phyloP scores from a whole-genome alignment of 441 rosid genomes.

The Mallotus japonicus region DNA sequence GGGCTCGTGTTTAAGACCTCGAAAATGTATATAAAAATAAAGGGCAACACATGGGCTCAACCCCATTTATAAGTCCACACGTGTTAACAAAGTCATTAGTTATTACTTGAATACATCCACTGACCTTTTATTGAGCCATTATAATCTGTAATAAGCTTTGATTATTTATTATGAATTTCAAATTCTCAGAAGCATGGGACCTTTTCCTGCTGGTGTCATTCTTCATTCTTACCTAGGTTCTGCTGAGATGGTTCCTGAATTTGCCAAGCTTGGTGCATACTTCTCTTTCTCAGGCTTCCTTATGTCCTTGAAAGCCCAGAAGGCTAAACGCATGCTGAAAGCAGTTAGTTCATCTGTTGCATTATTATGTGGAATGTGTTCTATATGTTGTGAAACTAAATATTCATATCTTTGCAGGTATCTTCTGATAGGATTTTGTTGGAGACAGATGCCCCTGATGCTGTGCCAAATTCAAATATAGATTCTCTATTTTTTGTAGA shows the following conservation, averaged over 20 bases:
- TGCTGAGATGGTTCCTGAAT: constrained; percentile 86
- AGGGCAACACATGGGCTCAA: too few species aligned
- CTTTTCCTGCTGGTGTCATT: constrained; percentile 80
- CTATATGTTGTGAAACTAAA: background rate
- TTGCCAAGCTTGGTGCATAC: constrained; percentile 77
- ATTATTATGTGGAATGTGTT: constrained; percentile 1
- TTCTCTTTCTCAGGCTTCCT: constrained; percentile 87
- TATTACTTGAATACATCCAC: background rate
- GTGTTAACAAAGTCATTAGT: too few species aligned
- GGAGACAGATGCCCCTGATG: constrained; percentile 97
- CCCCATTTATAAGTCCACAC: too few species aligned
- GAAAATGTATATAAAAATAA: too few species aligned
- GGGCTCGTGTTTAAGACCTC: too few species aligned
- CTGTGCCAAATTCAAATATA: constrained; percentile 52
- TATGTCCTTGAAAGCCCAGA: constrained; percentile 63
- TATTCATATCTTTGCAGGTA: constrained; percentile 41
- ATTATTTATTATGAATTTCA: constrained; percentile 13
- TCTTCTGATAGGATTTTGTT: constrained; percentile 71
- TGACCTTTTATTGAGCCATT: constrained; percentile 7
- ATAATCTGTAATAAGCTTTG: constrained; percentile 5
- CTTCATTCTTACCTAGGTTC: constrained; percentile 90
- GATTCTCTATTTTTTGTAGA: constrained; percentile 51
- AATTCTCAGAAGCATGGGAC: constrained; percentile 60
- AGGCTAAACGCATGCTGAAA: constrained; percentile 67
- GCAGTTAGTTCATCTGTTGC: constrained; percentile 44